Evolutionary conservation across 371 early-diverging fungal species (phyloP).

Genomic region (Mucor racemosus): DNA sequence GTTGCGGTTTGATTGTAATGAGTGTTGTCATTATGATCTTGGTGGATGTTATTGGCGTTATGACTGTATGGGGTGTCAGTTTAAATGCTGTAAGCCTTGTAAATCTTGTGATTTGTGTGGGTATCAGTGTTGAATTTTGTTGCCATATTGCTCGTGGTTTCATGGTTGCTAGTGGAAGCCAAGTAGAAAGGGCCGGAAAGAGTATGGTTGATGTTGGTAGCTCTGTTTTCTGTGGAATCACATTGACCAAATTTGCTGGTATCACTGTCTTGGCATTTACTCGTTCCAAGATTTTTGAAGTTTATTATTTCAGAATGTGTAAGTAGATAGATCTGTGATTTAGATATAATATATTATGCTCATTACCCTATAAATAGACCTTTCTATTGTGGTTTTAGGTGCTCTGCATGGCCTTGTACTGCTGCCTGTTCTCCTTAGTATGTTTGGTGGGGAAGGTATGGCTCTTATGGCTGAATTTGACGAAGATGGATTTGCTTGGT

Average conservation of each 20-base stretch:
- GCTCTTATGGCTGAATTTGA: slow-evolving; percentile 52
- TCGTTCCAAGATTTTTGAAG: slow-evolving; percentile 75
- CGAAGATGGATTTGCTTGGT: slow-evolving; percentile 57
- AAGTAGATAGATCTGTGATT: slow-evolving; percentile 17
- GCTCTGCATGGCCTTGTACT: slow-evolving; percentile 75
- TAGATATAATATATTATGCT: not conserved
- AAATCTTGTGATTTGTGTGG: slow-evolving; percentile 77
- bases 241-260: slow-evolving; percentile 78
- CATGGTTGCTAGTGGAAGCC: slow-evolving; percentile 54
- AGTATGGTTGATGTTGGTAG: slow-evolving; percentile 72
- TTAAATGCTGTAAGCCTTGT: slow-evolving; percentile 79
- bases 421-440: slow-evolving; percentile 67
- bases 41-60: slow-evolving; percentile 68
- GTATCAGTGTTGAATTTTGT: slow-evolving; percentile 82
- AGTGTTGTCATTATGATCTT: slow-evolving; percentile 67
- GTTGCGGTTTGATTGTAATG: slow-evolving; percentile 66
- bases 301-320: slow-evolving; percentile 83
- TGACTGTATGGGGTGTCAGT: slow-evolving; percentile 70
- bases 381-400: slow-evolving; percentile 71
- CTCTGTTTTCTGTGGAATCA: slow-evolving; percentile 78
- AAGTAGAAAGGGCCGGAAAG: slow-evolving; percentile 52
- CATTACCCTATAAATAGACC: slow-evolving; percentile 36
- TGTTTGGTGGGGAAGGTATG: slow-evolving; percentile 62
- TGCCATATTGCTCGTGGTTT: slow-evolving; percentile 74
- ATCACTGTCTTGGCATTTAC: slow-evolving; percentile 77